A percentile compares a stretch with the other conserved stretches of the same genome.
Conservation (phyloP, 345 rosid species). For the Eucalyptus tenuipes region DNA sequence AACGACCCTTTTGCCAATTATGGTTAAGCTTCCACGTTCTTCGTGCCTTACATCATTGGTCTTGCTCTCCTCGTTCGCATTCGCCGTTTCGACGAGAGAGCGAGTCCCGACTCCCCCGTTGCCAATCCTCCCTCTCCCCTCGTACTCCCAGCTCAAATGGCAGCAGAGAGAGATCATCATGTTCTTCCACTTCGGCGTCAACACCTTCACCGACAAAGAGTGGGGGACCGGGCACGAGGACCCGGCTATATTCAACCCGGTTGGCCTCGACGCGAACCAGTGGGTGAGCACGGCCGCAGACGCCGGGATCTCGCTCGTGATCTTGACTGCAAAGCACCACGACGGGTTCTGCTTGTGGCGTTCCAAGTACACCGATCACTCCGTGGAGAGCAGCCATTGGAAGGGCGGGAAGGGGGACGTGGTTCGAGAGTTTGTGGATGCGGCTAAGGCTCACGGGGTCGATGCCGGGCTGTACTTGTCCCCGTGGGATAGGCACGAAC, state of each 20-base stretch:
- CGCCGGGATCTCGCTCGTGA: conserved; percentile 45
- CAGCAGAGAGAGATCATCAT: conserved; percentile 62
- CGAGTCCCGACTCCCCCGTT: conserved; percentile 45
- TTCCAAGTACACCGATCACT: conserved; percentile 49
- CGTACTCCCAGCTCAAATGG: conserved; percentile 62
- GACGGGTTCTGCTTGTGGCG: conserved; percentile 86
- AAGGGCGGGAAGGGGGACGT: conserved; percentile 54
- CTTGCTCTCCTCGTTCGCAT: background rate
- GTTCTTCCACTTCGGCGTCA: conserved; percentile 76
- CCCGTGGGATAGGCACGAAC: conserved; percentile 73
- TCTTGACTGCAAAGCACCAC: conserved; percentile 70
- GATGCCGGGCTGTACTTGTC: conserved; percentile 59
- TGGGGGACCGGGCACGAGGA: conserved; percentile 66
- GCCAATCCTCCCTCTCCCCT: conserved; percentile 51
- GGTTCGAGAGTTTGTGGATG: conserved; percentile 33
- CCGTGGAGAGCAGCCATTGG: conserved; percentile 51
- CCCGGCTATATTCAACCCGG: conserved; percentile 43
- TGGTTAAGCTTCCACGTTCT: background rate
- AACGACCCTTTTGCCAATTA: background rate
- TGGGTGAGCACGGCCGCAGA: conserved; percentile 43
- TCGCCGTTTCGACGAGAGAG: background rate
- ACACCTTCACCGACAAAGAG: conserved; percentile 68
- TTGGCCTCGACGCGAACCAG: conserved; percentile 29
- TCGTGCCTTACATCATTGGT: background rate
- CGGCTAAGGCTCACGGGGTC: conserved; percentile 24